Evolutionary conservation across 2,329 filamentous ascomycete genomes (phyloP).

Genomic region (Byssochlamys sp.): DNA sequence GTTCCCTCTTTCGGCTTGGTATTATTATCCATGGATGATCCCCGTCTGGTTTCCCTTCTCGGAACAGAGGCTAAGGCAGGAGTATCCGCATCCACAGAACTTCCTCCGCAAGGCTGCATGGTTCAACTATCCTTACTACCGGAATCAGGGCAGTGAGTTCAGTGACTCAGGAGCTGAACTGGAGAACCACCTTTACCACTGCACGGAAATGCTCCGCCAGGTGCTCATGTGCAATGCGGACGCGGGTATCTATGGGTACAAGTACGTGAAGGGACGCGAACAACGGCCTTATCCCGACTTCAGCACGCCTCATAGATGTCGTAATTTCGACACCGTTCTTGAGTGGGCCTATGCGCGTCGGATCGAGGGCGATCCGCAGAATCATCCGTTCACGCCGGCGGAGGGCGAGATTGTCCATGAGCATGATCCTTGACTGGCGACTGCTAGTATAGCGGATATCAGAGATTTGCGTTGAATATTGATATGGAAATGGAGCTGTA

Average conservation of each 20-base stretch:
- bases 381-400: slow-evolving; percentile 1
- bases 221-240: slow-evolving; percentile 10
- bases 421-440: background rate
- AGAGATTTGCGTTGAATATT: background rate
- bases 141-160: slow-evolving; percentile 5
- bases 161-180: slow-evolving; percentile 2
- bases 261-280: slow-evolving; percentile 5
- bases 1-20: background rate
- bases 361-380: slow-evolving; percentile 2
- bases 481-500: background rate
- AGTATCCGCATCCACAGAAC: background rate
- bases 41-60: background rate
- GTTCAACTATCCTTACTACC: slow-evolving; percentile 7
- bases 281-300: slow-evolving; percentile 6
- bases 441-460: background rate
- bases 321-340: slow-evolving; percentile 5
- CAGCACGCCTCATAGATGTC: slow-evolving; percentile 8
- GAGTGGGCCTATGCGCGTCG: slow-evolving; percentile 3
- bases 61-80: background rate
- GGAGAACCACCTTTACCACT: slow-evolving; percentile 8
- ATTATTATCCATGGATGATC: background rate
- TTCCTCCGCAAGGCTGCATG: slow-evolving; percentile 6
- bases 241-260: slow-evolving; percentile 7
- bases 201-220: slow-evolving; percentile 11
- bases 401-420: slow-evolving; percentile 2